Conservation (phyloP, 2,329 filamentous ascomycete genomes). For the Fusarium sp. region DNA sequence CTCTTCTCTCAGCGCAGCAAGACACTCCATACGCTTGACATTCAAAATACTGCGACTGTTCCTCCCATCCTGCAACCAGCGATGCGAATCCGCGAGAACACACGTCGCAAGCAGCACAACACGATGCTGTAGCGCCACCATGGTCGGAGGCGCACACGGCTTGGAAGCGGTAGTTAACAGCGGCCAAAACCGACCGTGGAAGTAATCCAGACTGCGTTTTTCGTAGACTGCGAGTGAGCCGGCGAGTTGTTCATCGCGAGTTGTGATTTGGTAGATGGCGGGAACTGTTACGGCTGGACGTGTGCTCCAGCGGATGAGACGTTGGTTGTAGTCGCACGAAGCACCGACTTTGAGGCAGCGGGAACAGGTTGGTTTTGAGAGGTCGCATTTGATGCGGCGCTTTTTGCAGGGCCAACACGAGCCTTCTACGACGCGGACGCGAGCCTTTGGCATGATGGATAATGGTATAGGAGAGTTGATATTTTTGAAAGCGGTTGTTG, state of each 20-base stretch:
- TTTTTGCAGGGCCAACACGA: conserved; percentile 62
- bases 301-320: conserved; percentile 59
- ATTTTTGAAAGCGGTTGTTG: background rate
- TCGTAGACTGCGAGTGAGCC: conserved; percentile 49
- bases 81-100: conserved; percentile 52
- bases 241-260: conserved; percentile 46
- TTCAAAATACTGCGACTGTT: conserved; percentile 47
- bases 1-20: conserved; percentile 51
- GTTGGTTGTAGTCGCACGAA: conserved; percentile 51
- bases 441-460: conserved; percentile 12
- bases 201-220: conserved; percentile 52
- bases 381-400: conserved; percentile 59
- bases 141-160: conserved; percentile 50
- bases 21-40: conserved; percentile 49
- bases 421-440: conserved; percentile 50
- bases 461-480: background rate
- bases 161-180: conserved; percentile 48
- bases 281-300: conserved; percentile 51
- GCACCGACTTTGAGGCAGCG: conserved; percentile 52
- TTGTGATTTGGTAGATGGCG: conserved; percentile 48
- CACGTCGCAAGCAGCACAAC: conserved; percentile 53
- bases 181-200: conserved; percentile 53
- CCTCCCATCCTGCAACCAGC: conserved; percentile 50
- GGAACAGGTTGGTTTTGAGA: conserved; percentile 54
- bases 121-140: conserved; percentile 51